Conservation (phyloP, 805 yeast species). For the Kazachstania africana region DNA sequence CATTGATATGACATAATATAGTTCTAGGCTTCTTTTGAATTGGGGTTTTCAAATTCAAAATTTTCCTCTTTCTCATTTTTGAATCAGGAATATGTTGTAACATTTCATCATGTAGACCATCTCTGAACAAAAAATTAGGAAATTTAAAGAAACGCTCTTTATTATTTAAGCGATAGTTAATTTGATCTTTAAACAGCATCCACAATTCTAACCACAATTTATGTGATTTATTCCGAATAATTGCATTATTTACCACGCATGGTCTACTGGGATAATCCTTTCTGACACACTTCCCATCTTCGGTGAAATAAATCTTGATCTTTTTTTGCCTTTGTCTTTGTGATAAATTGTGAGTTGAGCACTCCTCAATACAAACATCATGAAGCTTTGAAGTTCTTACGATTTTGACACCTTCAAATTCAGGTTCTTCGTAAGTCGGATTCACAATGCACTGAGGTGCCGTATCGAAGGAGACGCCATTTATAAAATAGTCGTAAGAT, state of each 20-base stretch:
- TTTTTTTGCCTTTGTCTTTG: neutral
- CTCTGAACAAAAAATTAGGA: slow-evolving; percentile 13
- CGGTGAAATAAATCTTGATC: slow-evolving; percentile 10
- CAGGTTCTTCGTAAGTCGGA: slow-evolving; percentile 8
- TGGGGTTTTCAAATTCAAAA: slow-evolving; percentile 9
- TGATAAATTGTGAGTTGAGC: no score
- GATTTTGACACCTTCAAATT: slow-evolving; percentile 15
- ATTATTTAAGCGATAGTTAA: slow-evolving; percentile 8
- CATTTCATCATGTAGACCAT: slow-evolving; percentile 4
- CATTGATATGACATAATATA: slow-evolving; percentile 53
- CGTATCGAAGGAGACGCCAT: slow-evolving; percentile 24
- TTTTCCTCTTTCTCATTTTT: slow-evolving; percentile 11
- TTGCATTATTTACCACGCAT: slow-evolving; percentile 17
- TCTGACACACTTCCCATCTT: slow-evolving; percentile 19
- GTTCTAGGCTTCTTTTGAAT: slow-evolving; percentile 29
- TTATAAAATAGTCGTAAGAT: neutral
- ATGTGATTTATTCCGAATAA: slow-evolving; percentile 13
- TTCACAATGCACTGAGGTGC: slow-evolving; percentile 14
- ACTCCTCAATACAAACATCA: neutral
- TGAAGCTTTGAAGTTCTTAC: no score
- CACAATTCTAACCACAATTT: slow-evolving; percentile 13
- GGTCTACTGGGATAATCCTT: slow-evolving; percentile 25
- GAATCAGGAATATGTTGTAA: slow-evolving; percentile 6
- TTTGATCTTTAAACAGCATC: slow-evolving; percentile 6
- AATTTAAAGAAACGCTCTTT: slow-evolving; percentile 9